These are phyloP conservation scores for Hemerocallis citrina DNA, from an alignment of 106 monocot genomes.

Conservation along the genomic window DNA sequence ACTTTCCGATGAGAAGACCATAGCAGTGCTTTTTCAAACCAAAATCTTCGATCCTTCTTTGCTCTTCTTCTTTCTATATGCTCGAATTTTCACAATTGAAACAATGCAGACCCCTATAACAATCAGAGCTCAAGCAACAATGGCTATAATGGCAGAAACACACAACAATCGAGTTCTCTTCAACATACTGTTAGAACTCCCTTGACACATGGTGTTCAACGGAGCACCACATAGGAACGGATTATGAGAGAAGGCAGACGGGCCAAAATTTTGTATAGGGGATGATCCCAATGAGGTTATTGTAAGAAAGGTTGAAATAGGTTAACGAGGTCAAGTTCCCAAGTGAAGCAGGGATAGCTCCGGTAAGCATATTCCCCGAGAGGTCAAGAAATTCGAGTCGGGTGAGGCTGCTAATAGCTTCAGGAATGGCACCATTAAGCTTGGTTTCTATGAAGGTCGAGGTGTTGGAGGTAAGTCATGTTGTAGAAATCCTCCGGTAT, in stretches of 20 bases:
- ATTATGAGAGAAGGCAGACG: slow-evolving; percentile 54
- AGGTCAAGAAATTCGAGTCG: slow-evolving; percentile 52
- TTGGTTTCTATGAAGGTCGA: slow-evolving; percentile 70
- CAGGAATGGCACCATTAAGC: slow-evolving; percentile 56
- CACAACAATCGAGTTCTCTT: slow-evolving; percentile 29
- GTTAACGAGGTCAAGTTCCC: slow-evolving; percentile 38
- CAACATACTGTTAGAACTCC: not conserved
- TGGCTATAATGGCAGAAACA: slow-evolving; percentile 57
- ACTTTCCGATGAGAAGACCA: slow-evolving; percentile 71
- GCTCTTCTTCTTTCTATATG: slow-evolving; percentile 33
- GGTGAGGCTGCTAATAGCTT: slow-evolving; percentile 38
- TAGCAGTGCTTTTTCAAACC: slow-evolving; percentile 56
- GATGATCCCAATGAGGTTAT: slow-evolving; percentile 70
- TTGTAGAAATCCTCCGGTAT: slow-evolving; percentile 72
- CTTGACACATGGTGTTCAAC: slow-evolving; percentile 35
- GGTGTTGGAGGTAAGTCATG: slow-evolving; percentile 53
- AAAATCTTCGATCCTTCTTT: slow-evolving; percentile 41
- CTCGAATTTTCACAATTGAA: slow-evolving; percentile 45
- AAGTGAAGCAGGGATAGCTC: slow-evolving; percentile 46
- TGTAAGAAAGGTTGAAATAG: slow-evolving; percentile 79
- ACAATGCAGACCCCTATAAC: slow-evolving; percentile 69
- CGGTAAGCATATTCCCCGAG: slow-evolving; percentile 61
- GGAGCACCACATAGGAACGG: slow-evolving; percentile 76
- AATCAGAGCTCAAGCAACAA: slow-evolving; percentile 61
- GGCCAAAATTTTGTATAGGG: slow-evolving; percentile 61